A percentile compares a stretch with the other conserved stretches of the same genome.
These are phyloP conservation scores for Sugiyamaella paludigena DNA, from an alignment of 1,139 yeast genomes.

Conservation along the genomic window DNA sequence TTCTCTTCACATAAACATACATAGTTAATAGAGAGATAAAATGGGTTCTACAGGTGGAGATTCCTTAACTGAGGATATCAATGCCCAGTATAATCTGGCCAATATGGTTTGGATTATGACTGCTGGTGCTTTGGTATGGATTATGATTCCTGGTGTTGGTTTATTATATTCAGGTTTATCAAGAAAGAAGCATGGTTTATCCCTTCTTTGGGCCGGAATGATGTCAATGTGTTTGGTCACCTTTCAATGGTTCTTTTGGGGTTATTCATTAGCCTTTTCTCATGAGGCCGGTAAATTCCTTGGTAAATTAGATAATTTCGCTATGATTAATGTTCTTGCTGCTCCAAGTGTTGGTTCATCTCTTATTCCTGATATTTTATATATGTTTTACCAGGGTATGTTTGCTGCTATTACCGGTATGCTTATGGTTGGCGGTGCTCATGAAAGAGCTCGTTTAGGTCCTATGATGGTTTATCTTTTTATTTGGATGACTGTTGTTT, in stretches of 20 bases:
- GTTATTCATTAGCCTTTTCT: conserved; percentile 83
- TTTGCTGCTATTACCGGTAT: conserved; percentile 90
- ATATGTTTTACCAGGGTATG: conserved; percentile 92
- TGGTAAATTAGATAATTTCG: conserved; percentile 78
- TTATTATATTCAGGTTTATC: conserved; percentile 85
- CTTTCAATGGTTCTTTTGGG: conserved; percentile 98
- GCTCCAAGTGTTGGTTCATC: conserved; percentile 64
- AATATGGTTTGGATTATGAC: conserved; percentile 89
- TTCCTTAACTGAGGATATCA: conserved; percentile 68
- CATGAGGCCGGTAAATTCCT: conserved; percentile 66
- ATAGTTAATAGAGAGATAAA: too few relatives aligned
- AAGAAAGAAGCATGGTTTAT: conserved; percentile 87
- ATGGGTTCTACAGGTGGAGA: conserved; percentile 58
- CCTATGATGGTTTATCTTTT: conserved; percentile 95
- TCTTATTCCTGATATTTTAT: conserved; percentile 79
- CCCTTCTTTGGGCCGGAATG: conserved; percentile 89
- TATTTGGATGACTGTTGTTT: conserved; percentile 93
- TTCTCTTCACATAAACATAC: too few relatives aligned
- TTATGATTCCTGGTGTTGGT: conserved; percentile 95
- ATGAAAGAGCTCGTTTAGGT: conserved; percentile 93
- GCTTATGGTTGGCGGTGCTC: conserved; percentile 94
- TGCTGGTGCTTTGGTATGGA: conserved; percentile 77
- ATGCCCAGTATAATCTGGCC: conserved; percentile 61
- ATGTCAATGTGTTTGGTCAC: conserved; percentile 79
- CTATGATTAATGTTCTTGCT: conserved; percentile 75